A percentile compares a stretch with the other conserved stretches of the same genome.
Evolutionary conservation across 169 alveolate genomes (phyloP).

Genomic region (Plasmodium sp.): DNA sequence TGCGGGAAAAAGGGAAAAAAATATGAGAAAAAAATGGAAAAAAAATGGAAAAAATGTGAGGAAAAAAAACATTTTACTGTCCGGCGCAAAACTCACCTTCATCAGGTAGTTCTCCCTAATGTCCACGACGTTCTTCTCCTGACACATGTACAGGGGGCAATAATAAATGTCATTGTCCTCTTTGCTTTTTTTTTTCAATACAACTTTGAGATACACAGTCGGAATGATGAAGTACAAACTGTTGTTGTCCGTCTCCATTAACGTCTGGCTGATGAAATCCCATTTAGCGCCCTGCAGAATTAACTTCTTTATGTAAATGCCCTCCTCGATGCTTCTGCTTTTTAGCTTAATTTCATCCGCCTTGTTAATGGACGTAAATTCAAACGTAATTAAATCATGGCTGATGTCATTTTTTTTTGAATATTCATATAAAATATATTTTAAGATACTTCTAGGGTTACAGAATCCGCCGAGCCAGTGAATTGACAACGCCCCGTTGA

Average conservation of each 20-base stretch:
- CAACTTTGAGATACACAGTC: conserved; percentile 93
- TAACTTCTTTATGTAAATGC: conserved; percentile 91
- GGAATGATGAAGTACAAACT: conserved; percentile 92
- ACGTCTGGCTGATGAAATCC: conserved; percentile 90
- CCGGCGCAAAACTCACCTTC: conserved; percentile 6
- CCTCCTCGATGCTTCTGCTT: conserved; percentile 85
- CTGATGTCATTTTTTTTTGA: conserved; percentile 68
- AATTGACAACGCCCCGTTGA: conserved; percentile 39
- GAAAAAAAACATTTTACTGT: neutral
- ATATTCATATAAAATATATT: conserved; percentile 69
- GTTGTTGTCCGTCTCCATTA: conserved; percentile 93
- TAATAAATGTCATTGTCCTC: conserved; percentile 82
- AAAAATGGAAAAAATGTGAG: neutral
- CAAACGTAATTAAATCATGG: conserved; percentile 64
- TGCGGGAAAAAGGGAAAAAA: neutral
- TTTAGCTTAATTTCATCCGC: conserved; percentile 50
- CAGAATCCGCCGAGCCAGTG: conserved; percentile 75
- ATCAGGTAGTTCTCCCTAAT: conserved; percentile 76
- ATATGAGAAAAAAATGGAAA: neutral
- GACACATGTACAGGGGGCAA: conserved; percentile 94
- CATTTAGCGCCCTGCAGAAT: conserved; percentile 96
- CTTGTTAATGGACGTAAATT: conserved; percentile 35
- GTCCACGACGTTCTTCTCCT: conserved; percentile 77
- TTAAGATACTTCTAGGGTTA: conserved; percentile 69
- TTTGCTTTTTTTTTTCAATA: conserved; percentile 85